phyloP scores from a whole-genome alignment of 2,329 filamentous ascomycete species.

The Sclerotinia spermophila region DNA sequence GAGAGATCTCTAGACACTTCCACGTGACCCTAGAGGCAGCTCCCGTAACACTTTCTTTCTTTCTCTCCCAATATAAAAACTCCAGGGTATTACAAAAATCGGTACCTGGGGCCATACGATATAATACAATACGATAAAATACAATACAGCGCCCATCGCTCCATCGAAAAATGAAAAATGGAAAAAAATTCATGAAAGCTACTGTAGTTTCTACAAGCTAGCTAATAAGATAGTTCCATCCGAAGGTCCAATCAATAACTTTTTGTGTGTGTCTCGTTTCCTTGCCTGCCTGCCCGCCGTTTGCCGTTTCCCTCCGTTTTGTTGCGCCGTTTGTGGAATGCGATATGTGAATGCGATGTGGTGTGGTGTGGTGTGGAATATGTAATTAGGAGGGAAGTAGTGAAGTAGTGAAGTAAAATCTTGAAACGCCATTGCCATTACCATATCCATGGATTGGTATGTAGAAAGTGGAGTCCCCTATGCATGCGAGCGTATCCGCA shows the following conservation, averaged over 20 bases:
- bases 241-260: background rate
- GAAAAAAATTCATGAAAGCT: background rate
- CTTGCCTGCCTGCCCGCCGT: background rate
- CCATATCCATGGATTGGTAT: no score
- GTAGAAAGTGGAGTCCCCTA: no score
- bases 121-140: background rate
- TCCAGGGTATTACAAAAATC: background rate
- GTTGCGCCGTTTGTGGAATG: slow-evolving; percentile 1
- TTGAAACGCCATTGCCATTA: background rate
- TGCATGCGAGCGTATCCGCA: no score
- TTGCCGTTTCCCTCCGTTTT: background rate
- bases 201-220: background rate
- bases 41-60: no score
- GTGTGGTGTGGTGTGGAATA: background rate
- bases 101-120: background rate
- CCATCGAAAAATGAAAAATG: background rate
- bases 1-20: no score
- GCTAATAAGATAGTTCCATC: background rate
- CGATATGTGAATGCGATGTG: background rate
- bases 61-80: no score
- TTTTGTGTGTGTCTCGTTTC: background rate
- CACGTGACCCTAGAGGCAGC: no score
- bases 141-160: background rate
- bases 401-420: background rate
- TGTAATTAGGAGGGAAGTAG: background rate